Conservation (phyloP, 768 basidiomycete genomes). For the Ramaria rubella region DNA sequence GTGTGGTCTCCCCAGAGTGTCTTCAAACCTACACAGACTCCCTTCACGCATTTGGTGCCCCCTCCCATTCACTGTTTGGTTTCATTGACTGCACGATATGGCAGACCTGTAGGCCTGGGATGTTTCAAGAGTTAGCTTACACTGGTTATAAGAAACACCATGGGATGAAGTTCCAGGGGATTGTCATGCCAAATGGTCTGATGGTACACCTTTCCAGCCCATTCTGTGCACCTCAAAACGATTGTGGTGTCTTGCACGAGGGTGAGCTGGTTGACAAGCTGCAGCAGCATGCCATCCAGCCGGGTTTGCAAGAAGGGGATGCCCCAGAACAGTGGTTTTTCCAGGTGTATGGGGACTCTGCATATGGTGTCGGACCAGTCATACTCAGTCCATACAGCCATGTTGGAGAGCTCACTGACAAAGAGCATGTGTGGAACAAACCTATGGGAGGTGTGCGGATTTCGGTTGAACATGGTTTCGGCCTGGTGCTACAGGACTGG, state of each 20-base stretch:
- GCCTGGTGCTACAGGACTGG: constrained; percentile 16
- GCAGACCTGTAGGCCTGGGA: constrained; percentile 13
- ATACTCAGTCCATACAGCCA: too few species aligned
- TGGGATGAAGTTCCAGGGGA: constrained; percentile 25
- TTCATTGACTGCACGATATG: constrained; percentile 24
- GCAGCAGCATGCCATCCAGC: constrained; percentile 10
- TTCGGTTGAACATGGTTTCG: constrained; percentile 27
- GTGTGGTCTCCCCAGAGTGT: neutral
- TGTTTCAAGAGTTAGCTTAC: constrained; percentile 12
- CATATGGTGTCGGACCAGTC: too few species aligned
- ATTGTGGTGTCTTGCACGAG: constrained; percentile 15
- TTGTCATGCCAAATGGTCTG: constrained; percentile 23
- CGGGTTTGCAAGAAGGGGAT: constrained; percentile 7
- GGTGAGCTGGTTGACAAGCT: constrained; percentile 12
- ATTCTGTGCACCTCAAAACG: too few species aligned
- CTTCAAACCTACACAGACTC: constrained; percentile 16
- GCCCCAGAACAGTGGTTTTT: constrained; percentile 7
- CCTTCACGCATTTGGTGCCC: constrained; percentile 15
- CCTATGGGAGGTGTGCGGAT: constrained; percentile 21
- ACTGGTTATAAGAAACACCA: constrained; percentile 26
- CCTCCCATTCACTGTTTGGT: constrained; percentile 13
- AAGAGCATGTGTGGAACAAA: constrained; percentile 22
- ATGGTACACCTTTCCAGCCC: constrained; percentile 23
- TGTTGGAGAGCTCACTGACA: constrained; percentile 18
- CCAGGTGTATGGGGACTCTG: constrained; percentile 22